Base-by-base conservation (phyloP, 441 rosid genomes). In the Euphorbia celastroides region DNA sequence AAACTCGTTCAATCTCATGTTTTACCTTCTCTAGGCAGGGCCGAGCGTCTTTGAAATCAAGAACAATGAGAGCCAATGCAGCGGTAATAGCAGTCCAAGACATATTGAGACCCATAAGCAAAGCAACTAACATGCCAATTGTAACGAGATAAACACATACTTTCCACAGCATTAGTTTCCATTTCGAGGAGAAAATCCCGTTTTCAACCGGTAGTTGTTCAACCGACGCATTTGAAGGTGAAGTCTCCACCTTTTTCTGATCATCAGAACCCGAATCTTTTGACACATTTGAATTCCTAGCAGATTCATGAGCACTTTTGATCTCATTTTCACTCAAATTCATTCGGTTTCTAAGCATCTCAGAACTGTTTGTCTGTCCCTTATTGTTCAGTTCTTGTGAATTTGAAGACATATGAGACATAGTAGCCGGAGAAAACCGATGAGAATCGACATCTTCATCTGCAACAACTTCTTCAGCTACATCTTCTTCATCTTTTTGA, bases 31-130 rank as follows among this genome's bases (percentile, higher is more conserved):
- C 75, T 9, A 77, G 62, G 42, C 78, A 68, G 0, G 78, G 75
- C 13, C 46, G 52, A 10, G 85, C 82, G 42, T 79, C 85, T 70
- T 68, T 72, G 58, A 81, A 81, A 71, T 81, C 85, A 17, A 81
- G 68, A 60, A 77, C 77, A 10, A 78, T 60, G 22, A 78, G 70
- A 57, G 64, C 73, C n/a, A 81, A 66, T 5, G 85, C 82, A 12
- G 82, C 79, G 20, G 81, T 57, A 3, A 78, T 69, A 17, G 85
- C 74, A 28, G 75, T 76, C 80, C 84, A 81, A 5, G 80, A 76
- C 77, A 81, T 74, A 57, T 81, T 68, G 31, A 77, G 42, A n/a
- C 79, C 82, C 67, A 70, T n/a, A 6, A 78, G 62, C 69, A 81
- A 42, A 22, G 78, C 68, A 27, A 63, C 28, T 65, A 78, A 26